phyloP scores from a whole-genome alignment of 1,284 basidiomycete species.

The Apiotrichum veenhuisii region DNA sequence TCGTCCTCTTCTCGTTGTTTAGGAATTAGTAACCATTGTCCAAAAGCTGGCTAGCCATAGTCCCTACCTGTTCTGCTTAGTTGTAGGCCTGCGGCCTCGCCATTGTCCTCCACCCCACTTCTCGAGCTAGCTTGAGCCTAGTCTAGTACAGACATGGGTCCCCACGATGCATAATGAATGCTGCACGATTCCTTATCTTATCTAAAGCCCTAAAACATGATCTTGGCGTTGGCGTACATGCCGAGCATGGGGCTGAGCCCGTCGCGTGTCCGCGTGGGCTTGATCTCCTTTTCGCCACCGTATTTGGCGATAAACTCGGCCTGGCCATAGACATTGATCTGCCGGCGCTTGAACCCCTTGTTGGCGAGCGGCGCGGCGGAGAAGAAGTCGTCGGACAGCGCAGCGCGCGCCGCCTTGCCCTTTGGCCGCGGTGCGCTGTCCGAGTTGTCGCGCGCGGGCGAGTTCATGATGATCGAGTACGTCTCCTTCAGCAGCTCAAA shows the following conservation, averaged over 20 bases:
- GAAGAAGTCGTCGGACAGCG: slow-evolving; percentile 26
- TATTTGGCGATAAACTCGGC: slow-evolving; percentile 42
- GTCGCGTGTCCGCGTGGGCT: slow-evolving; percentile 36
- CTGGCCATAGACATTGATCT: slow-evolving; percentile 44
- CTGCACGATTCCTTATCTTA: no score
- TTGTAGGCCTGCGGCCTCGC: no score
- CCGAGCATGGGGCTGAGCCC: slow-evolving; percentile 42
- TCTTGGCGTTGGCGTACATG: slow-evolving; percentile 49
- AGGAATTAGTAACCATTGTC: no score
- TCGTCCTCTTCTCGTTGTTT: no score
- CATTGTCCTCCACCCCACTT: no score
- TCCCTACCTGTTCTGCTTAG: no score
- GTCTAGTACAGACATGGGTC: no score
- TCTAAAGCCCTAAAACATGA: slow-evolving; percentile 40
- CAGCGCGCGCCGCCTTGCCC: slow-evolving; percentile 4
- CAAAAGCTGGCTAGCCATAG: no score
- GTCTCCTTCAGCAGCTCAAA: slow-evolving; percentile 80
- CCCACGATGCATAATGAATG: no score
- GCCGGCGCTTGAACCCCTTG: slow-evolving; percentile 36
- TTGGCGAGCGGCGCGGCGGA: slow-evolving; percentile 32
- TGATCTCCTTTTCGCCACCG: slow-evolving; percentile 32
- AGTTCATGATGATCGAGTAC: slow-evolving; percentile 71
- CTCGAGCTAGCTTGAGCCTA: no score
- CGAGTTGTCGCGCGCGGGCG: slow-evolving; percentile 26
- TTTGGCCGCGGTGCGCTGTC: slow-evolving; percentile 3